These are phyloP conservation scores for Podaxis carcinomalis DNA, from an alignment of 768 basidiomycete genomes.

Conservation along the genomic window DNA sequence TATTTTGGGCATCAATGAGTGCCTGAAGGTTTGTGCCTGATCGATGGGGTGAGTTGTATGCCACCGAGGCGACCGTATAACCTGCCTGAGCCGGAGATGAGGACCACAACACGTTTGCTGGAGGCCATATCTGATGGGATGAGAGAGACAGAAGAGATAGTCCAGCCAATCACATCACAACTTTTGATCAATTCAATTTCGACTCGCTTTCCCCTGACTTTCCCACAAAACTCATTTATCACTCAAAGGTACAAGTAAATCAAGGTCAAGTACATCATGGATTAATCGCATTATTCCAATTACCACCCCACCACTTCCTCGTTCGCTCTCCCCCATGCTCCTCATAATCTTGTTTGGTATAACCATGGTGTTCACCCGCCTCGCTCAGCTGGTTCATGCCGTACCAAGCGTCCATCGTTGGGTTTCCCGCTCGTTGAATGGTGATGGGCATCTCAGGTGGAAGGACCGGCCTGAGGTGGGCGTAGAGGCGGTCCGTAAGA, in stretches of 20 bases:
- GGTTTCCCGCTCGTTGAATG: slow-evolving; percentile 61
- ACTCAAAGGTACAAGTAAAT: neutral
- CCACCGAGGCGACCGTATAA: slow-evolving; percentile 1
- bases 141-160: neutral
- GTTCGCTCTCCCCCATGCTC: slow-evolving; percentile 88
- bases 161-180: neutral
- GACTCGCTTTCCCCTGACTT: neutral
- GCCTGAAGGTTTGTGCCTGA: slow-evolving; percentile 95
- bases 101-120: slow-evolving; percentile 35
- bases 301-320: slow-evolving; percentile 90
- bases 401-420: slow-evolving; percentile 78
- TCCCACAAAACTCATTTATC: neutral
- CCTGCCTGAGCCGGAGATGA: slow-evolving; percentile 54
- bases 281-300: slow-evolving; percentile 56
- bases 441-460: slow-evolving; percentile 76
- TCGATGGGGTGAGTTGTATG: slow-evolving; percentile 5
- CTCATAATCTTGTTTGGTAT: slow-evolving; percentile 81
- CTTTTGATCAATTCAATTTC: neutral
- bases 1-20: slow-evolving; percentile 82
- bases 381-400: slow-evolving; percentile 82
- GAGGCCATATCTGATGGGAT: slow-evolving; percentile 13
- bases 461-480: slow-evolving; percentile 76
- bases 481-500: slow-evolving; percentile 61
- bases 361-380: slow-evolving; percentile 51
- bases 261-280: neutral